A percentile compares a stretch with the other conserved stretches of the same genome.
Conservation (phyloP, 768 basidiomycete species). For the Lentinula aciculospora region DNA sequence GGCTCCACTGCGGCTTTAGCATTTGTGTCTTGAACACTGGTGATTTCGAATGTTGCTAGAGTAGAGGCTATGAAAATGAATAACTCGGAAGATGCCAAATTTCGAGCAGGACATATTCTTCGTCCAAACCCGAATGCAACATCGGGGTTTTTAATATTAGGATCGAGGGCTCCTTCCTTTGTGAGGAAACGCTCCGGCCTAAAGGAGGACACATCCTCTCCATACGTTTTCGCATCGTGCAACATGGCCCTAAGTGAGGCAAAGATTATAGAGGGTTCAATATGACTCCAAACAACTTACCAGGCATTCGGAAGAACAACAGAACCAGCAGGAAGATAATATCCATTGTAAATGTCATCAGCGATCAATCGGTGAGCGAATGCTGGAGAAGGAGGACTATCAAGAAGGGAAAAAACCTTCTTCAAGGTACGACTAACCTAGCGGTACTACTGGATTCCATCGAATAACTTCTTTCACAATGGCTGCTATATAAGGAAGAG, state of each 20-base stretch:
- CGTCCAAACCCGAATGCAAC: conserved; percentile 31
- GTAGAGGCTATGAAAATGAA: conserved; percentile 8
- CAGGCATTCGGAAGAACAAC: conserved; percentile 20
- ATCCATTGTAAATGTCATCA: conserved; percentile 21
- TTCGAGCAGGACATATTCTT: conserved; percentile 14
- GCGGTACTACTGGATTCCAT: conserved; percentile 19
- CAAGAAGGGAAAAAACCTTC: background rate
- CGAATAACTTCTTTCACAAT: conserved; percentile 20
- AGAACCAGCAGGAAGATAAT: conserved; percentile 19
- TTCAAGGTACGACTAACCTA: conserved; percentile 11
- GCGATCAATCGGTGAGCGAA: conserved; percentile 15
- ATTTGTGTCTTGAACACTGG: background rate
- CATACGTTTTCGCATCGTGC: conserved; percentile 28
- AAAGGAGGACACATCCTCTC: conserved; percentile 25
- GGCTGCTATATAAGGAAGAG: conserved; percentile 20
- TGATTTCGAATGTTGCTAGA: conserved; percentile 8
- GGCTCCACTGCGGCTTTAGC: background rate
- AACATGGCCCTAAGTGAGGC: conserved; percentile 31
- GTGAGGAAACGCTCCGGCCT: conserved; percentile 32
- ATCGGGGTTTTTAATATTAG: conserved; percentile 21
- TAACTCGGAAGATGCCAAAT: conserved; percentile 5
- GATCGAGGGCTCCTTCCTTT: conserved; percentile 22
- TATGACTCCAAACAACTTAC: conserved; percentile 8
- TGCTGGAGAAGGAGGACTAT: conserved; percentile 1
- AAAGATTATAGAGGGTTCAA: no score